Evolutionary conservation across 305 asterid species (phyloP).

Genomic region (Solanum chacoense): DNA sequence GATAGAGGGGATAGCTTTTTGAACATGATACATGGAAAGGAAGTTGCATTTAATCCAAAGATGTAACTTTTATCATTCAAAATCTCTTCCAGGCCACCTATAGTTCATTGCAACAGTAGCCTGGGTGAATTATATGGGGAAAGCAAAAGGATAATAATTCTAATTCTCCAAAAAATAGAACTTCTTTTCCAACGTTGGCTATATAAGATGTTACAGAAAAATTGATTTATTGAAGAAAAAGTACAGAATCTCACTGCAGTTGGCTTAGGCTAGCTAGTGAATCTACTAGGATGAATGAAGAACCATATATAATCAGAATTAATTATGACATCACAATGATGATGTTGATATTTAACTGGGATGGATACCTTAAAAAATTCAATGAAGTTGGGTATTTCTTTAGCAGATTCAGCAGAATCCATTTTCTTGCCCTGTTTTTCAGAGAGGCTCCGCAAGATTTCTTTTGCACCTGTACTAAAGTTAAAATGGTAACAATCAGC

Average conservation of each 20-base stretch:
- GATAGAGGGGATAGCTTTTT: neutral
- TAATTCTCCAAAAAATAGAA: neutral
- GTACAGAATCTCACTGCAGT: neutral
- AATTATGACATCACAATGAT: neutral
- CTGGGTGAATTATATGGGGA: neutral
- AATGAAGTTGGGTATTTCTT: conserved; percentile 70
- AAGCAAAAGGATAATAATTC: neutral
- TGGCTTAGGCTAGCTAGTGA: neutral
- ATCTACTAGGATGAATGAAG: neutral
- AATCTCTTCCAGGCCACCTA: neutral
- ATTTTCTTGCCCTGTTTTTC: conserved; percentile 95
- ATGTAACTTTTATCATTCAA: neutral
- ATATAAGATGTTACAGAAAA: neutral
- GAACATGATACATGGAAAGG: neutral
- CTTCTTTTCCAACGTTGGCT: neutral
- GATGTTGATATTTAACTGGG: neutral
- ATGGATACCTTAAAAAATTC: conserved; percentile 55
- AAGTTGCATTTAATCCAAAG: neutral
- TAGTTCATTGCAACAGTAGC: neutral
- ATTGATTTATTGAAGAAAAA: neutral
- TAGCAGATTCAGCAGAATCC: conserved; percentile 73
- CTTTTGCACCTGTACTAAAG: conserved; percentile 79
- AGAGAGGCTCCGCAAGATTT: conserved; percentile 78
- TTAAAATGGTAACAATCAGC: conserved; percentile 8
- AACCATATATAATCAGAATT: neutral